A percentile compares a stretch with the other conserved stretches of the same genome.
phyloP scores from a whole-genome alignment of 352 stramenopile species.

The Phytophthora capsici region DNA sequence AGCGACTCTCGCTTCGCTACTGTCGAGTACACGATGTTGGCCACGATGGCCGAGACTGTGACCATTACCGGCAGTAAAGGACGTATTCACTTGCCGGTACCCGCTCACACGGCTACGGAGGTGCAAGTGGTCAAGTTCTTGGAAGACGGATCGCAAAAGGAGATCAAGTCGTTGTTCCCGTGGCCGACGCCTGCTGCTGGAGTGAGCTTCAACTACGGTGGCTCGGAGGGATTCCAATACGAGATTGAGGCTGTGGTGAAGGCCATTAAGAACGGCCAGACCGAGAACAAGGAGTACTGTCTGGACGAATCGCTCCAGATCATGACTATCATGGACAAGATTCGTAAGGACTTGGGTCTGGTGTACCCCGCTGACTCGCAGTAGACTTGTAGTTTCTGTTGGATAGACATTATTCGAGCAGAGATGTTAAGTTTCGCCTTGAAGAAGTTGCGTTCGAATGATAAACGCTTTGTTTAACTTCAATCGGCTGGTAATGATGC shows the following conservation, averaged over 20 bases:
- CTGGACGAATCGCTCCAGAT: slow-evolving; percentile 65
- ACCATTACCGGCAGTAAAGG: slow-evolving; percentile 80
- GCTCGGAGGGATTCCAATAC: slow-evolving; percentile 71
- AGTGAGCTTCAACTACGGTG: slow-evolving; percentile 17
- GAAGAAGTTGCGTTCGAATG: background rate
- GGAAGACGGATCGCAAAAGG: slow-evolving; percentile 36
- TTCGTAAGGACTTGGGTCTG: slow-evolving; percentile 61
- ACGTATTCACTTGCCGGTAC: slow-evolving; percentile 64
- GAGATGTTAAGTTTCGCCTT: too few species aligned
- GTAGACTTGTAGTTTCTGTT: slow-evolving; percentile 4
- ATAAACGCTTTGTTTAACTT: slow-evolving; percentile 2
- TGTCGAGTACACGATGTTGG: slow-evolving; percentile 69
- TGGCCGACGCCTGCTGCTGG: slow-evolving; percentile 30
- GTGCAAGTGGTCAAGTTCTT: slow-evolving; percentile 52
- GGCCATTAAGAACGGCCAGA: slow-evolving; percentile 58
- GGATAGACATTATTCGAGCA: background rate
- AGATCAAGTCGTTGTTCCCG: slow-evolving; percentile 54
- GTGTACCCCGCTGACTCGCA: slow-evolving; percentile 39
- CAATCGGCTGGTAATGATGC: background rate
- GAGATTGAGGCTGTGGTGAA: slow-evolving; percentile 73
- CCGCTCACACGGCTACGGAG: slow-evolving; percentile 62
- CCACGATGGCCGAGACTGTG: slow-evolving; percentile 67
- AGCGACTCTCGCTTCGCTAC: slow-evolving; percentile 54
- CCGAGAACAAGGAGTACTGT: slow-evolving; percentile 54
- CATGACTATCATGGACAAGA: slow-evolving; percentile 68